Evolutionary conservation across 1,284 basidiomycete species (phyloP).

Genomic region (Vanrija sp.): DNA sequence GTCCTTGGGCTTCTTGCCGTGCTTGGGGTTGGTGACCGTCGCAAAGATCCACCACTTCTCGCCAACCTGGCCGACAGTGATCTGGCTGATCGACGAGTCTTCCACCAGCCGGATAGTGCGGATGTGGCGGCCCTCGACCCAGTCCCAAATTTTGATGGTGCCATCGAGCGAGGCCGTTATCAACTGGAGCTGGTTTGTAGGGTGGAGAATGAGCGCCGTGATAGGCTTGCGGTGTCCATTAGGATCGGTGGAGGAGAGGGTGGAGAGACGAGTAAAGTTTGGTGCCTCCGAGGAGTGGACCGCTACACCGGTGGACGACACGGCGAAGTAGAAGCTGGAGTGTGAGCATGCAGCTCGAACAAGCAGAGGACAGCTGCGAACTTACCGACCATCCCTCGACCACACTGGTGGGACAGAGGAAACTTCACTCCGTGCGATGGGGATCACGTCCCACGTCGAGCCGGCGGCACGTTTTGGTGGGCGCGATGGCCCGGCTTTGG

Average conservation of each 20-base stretch:
- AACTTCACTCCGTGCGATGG: conserved; percentile 64
- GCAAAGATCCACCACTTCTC: conserved; percentile 40
- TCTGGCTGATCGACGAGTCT: conserved; percentile 58
- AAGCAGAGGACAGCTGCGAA: conserved; percentile 28
- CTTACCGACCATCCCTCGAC: conserved; percentile 77
- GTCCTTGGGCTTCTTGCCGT: conserved; percentile 13
- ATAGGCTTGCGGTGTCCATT: conserved; percentile 57
- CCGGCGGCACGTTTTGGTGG: neutral
- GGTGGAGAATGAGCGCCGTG: conserved; percentile 73
- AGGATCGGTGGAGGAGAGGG: conserved; percentile 56
- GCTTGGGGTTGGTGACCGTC: conserved; percentile 23
- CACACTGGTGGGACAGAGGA: conserved; percentile 69
- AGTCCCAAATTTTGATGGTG: conserved; percentile 86
- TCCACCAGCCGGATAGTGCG: conserved; percentile 65
- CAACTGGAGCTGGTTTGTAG: conserved; percentile 83
- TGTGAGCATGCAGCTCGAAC: conserved; percentile 11
- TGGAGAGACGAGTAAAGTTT: conserved; percentile 68
- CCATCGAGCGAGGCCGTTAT: conserved; percentile 83
- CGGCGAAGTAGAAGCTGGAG: conserved; percentile 78
- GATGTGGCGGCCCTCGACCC: conserved; percentile 76
- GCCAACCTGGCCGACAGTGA: conserved; percentile 31
- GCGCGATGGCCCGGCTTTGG: conserved; percentile 10
- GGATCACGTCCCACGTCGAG: conserved; percentile 34
- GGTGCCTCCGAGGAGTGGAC: conserved; percentile 71
- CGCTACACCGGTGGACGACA: conserved; percentile 70